Evolutionary conservation across 768 basidiomycete genomes (phyloP), one percentile per base, ranked within the genome.

Genomic region (Agrocybe pediades): DNA sequence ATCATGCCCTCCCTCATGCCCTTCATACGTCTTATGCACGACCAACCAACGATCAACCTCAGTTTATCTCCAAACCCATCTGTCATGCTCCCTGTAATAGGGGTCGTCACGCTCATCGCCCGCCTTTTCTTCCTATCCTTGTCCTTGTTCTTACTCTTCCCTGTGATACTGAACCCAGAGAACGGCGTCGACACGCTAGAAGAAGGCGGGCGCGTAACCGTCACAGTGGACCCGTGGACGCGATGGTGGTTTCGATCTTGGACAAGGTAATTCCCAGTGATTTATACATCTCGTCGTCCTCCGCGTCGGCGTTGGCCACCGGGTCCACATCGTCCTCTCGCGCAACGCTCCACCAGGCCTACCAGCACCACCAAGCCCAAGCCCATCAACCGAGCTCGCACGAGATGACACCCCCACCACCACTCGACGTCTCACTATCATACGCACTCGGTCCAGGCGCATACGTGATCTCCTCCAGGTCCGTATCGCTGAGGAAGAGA

Each of bases 401-500:
- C n/a, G n/a, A n/a, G n/a, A n/a, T n/a, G n/a, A n/a, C n/a, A n/a
- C n/a, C n/a, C n/a, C 29, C 29, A n/a, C 41, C 23, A 13, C 46
- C n/a, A 3, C 52, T 49, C 8, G 55, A 51, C 1, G 53, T 52
- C 1, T 49, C 42, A 25, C 52, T 55, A 6, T 36, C 51, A 5
- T 49, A 46, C 9, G 33, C 56, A 21, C n/a, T n/a, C n/a, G n/a
- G n/a, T n/a, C n/a, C n/a, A n/a, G n/a, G n/a, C n/a, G 53, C 56
- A 17, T 55, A 36, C 3, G 33, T 36, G 13, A 36, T 36, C 33
- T 36, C 57, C 7, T 54, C 53, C 20, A 41, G 40, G 13, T 55
- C 51, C 20, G 43, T 44, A 16, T 51, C 54, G 24, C 51, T 58
- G 6, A n/a, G n/a, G n/a, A 70, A 51, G 43, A 59, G 60, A n/a